phyloP scores from a whole-genome alignment of 2,329 filamentous ascomycete species.

The Trichoderma brevicompactum region DNA sequence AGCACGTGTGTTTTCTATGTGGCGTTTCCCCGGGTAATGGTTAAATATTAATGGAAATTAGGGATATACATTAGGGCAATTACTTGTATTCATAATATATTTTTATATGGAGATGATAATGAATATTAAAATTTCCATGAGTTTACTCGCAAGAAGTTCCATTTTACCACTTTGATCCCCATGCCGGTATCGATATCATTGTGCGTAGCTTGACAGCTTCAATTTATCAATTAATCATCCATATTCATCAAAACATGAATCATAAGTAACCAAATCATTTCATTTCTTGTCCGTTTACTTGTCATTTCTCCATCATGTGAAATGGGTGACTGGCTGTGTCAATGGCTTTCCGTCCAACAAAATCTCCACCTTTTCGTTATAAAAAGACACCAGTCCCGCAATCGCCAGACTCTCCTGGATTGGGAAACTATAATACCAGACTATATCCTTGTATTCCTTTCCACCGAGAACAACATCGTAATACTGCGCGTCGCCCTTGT shows the following conservation, averaged over 20 bases:
- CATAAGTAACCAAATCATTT: neutral
- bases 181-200: no score
- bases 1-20: no score
- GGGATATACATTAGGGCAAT: no score
- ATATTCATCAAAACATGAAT: neutral
- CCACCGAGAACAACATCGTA: conserved; percentile 58
- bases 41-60: no score
- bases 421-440: conserved; percentile 67
- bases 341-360: conserved; percentile 54
- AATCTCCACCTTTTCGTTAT: conserved; percentile 71
- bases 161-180: no score
- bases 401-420: conserved; percentile 60
- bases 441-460: conserved; percentile 52
- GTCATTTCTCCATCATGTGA: conserved; percentile 25
- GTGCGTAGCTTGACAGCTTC: no score
- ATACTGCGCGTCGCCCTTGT: conserved; percentile 69
- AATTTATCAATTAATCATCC: neutral
- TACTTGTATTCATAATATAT: no score
- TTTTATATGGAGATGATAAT: no score
- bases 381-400: conserved; percentile 64
- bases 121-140: no score
- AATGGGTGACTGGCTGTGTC: conserved; percentile 39
- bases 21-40: no score
- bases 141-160: no score
- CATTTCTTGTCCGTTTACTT: no score